These are phyloP conservation scores for Cryptosporidium meleagridis DNA, from an alignment of 169 alveolate species.

Conservation along the genomic window DNA sequence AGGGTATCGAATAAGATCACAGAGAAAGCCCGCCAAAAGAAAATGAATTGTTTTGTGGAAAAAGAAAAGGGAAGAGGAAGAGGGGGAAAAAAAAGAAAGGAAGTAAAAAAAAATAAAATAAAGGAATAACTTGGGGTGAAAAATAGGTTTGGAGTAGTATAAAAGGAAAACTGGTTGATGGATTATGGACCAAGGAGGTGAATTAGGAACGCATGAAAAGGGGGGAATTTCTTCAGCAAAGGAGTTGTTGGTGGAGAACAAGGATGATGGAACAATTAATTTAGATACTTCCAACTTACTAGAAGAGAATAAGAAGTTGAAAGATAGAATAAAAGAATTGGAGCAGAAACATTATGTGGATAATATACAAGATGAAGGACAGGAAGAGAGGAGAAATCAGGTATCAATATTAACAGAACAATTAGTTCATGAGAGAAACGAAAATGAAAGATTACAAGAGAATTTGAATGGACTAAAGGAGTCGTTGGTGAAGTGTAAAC, in stretches of 20 bases:
- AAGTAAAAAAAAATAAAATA: not conserved
- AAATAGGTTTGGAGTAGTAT: not conserved
- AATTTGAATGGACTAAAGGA: conserved; percentile 41
- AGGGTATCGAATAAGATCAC: not conserved
- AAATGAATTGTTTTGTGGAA: not conserved
- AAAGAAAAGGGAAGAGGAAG: not conserved
- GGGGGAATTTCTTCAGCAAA: not conserved
- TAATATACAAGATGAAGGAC: not conserved
- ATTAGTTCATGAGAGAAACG: conserved; percentile 49
- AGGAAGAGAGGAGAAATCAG: conserved; percentile 21
- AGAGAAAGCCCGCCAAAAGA: not conserved
- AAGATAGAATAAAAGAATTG: not conserved
- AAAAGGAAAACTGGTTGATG: conserved; percentile 4
- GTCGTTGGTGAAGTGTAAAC: conserved; percentile 32
- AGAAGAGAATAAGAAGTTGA: not conserved
- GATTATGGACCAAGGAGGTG: conserved; percentile 46
- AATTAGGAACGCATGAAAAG: not conserved
- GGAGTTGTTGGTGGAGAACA: not conserved
- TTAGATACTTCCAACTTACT: not conserved
- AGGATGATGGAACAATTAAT: not conserved
- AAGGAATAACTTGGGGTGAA: not conserved
- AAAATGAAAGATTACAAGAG: conserved; percentile 63
- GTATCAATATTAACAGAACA: conserved; percentile 41
- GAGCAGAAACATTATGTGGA: not conserved
- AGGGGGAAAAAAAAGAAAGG: not conserved